Base-by-base conservation (phyloP, 352 stramenopile species). In the Globisporangium lucens region DNA sequence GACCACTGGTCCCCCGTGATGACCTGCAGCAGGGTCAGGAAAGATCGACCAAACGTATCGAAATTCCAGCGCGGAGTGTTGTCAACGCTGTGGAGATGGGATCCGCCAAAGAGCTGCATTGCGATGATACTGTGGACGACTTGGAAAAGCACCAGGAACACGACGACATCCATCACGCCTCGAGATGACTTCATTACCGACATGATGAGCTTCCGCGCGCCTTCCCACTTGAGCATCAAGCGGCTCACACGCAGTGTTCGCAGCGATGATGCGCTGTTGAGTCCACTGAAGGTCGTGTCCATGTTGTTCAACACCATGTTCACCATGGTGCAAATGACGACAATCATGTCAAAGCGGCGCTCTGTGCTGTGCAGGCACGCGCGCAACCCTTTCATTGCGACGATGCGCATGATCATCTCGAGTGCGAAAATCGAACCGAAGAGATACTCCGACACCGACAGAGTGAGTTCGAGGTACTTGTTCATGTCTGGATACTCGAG, bases 161-260 rank as follows among this genome's bases (percentile, higher is more conserved):
- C 72, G 17, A 90, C 82, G 4, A 93, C 83, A 59, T 93, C 80
- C 67, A 91, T 71, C 29, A 93, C 79, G 22, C 80, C 85, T n/a
- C 85, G 80, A n/a, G 80, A 91, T 2, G 85, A 93, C 61, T 92
- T 91, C 22, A 91, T 59, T 24, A 92, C 82, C 9, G 83, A 92
- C 68, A 91, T 75, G 65, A 93, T 89, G 20, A 92, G 72, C 59
- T 91, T 93, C 22, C 83, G 77, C 8, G 85, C 91, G 47, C 85
- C 85, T 24, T 92, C 83, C 70, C 82, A 93, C 68, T 91, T 91
- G 74, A 91, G 82, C 83, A 92, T 92, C 47, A 93, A 72, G 8
- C 85, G 77, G 13, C 72, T 82, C 2, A 92, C 82, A 70, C 85
- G 83, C 29, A 93, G 72, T 22, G 85, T 93, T 8, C 85, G 80